These are phyloP conservation scores for Tetrapyrgos nigripes DNA, from an alignment of 1,284 basidiomycete genomes.

Conservation along the genomic window DNA sequence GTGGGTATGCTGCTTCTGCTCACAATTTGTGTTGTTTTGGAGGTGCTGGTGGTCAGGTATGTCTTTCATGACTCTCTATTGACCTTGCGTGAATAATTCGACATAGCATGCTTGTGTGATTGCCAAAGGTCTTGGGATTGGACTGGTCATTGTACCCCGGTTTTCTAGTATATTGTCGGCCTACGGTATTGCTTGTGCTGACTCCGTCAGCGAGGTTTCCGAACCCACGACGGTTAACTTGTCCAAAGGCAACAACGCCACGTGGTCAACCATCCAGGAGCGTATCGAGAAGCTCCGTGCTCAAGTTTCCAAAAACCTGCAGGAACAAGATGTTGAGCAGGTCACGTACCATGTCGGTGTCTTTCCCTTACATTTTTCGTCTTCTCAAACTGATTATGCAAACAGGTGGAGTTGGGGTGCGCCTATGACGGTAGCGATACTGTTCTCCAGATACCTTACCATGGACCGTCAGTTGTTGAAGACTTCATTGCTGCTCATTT, in stretches of 20 bases:
- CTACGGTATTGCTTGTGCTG: constrained; percentile 12
- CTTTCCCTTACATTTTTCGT: neutral
- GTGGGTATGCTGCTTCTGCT: constrained; percentile 3
- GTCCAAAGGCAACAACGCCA: neutral
- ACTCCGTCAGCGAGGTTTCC: constrained; percentile 1
- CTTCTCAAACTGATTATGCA: neutral
- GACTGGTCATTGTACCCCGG: constrained; percentile 9
- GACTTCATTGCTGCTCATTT: constrained; percentile 12
- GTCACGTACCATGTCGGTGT: constrained; percentile 1
- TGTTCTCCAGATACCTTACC: constrained; percentile 1
- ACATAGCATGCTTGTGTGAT: constrained; percentile 9
- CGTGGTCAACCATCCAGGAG: neutral
- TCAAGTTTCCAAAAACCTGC: neutral
- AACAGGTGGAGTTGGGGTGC: constrained; percentile 7
- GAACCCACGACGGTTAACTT: constrained; percentile 10
- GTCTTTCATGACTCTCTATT: neutral
- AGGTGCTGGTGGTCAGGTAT: constrained; percentile 12
- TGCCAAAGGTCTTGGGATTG: constrained; percentile 9
- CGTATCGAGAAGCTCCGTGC: neutral
- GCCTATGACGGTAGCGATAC: constrained; percentile 49
- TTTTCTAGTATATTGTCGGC: constrained; percentile 10
- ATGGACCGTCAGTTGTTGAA: neutral
- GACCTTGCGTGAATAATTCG: too few relatives aligned
- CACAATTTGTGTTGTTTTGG: constrained; percentile 13
- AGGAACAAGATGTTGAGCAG: constrained; percentile 9